Conservation (phyloP, 2,329 filamentous ascomycete genomes). For the Ceratocystis eucalypticola region DNA sequence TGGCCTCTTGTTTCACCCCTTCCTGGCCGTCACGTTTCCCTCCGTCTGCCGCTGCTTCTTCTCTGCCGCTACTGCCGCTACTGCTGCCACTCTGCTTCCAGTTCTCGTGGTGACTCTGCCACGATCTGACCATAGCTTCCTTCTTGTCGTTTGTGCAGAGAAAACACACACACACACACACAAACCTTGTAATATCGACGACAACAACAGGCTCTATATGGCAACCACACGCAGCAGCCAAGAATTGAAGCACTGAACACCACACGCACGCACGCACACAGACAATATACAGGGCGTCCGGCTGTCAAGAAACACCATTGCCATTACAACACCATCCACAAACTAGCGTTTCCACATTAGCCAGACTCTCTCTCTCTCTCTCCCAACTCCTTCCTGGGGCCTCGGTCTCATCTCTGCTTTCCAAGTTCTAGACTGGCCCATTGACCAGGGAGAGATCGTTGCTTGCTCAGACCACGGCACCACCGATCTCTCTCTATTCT, state of each 20-base stretch:
- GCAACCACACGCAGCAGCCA: not conserved
- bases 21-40: not conserved
- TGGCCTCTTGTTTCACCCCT: not conserved
- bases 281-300: not conserved
- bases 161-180: too few relatives aligned
- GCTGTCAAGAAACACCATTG: not conserved
- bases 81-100: not conserved
- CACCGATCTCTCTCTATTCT: slow-evolving; percentile 13
- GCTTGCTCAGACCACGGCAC: slow-evolving; percentile 9
- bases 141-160: not conserved
- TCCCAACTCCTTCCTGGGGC: not conserved
- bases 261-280: not conserved
- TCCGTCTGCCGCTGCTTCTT: not conserved
- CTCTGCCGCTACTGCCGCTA: not conserved
- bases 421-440: slow-evolving; percentile 6
- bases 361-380: not conserved
- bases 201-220: not conserved
- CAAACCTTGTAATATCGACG: not conserved
- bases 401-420: not conserved
- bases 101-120: not conserved
- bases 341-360: not conserved
- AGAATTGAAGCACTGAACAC: not conserved
- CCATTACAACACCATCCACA: not conserved
- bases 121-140: not conserved
- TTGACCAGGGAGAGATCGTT: slow-evolving; percentile 16